phyloP scores from a whole-genome alignment of 257 asterid species.

The Solanum clarkiae region DNA sequence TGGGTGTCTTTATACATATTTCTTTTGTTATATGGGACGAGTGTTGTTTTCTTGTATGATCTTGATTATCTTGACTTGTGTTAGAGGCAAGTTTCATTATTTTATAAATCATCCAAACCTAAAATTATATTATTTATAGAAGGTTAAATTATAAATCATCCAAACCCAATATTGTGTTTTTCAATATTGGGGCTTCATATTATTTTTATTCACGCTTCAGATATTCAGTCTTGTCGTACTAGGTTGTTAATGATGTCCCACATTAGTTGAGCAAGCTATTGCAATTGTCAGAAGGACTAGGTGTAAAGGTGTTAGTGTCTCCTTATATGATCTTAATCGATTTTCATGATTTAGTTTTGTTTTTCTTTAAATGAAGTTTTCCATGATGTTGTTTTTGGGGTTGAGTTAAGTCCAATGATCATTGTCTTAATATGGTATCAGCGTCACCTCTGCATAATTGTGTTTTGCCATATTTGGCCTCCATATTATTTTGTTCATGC shows the following conservation, averaged over 20 bases:
- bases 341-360: background rate
- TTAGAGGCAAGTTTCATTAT: background rate
- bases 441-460: background rate
- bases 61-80: background rate
- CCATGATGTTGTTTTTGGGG: background rate
- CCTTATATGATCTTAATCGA: background rate
- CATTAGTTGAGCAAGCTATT: no score
- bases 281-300: background rate
- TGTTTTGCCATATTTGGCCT: background rate
- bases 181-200: background rate
- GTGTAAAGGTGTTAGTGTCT: background rate
- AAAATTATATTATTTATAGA: no score
- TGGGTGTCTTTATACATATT: background rate
- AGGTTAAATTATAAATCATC: no score
- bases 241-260: background rate
- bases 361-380: no score
- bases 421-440: background rate
- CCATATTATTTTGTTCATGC: background rate
- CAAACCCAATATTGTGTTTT: background rate
- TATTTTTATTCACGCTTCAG: background rate
- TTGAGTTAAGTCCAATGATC: background rate
- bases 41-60: background rate
- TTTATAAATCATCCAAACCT: no score
- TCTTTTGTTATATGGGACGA: background rate
- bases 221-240: background rate